Conservation (phyloP, 2,329 filamentous ascomycete genomes). For the Fusarium sp. region DNA sequence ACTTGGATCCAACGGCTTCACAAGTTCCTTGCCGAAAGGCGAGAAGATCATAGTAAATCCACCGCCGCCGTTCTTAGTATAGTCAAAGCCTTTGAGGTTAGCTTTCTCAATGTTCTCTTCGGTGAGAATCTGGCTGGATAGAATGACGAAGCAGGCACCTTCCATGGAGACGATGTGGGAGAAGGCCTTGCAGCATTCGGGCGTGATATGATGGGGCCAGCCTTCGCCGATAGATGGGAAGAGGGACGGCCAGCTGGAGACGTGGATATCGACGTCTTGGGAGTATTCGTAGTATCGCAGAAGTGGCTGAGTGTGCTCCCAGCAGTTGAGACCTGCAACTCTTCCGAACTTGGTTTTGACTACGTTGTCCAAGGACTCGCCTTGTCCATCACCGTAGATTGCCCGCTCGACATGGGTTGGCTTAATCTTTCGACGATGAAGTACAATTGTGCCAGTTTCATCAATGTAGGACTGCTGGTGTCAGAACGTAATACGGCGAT, state of each 20-base stretch:
- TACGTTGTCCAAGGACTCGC: background rate
- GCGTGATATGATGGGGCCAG: constrained; percentile 43
- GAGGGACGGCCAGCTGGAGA: constrained; percentile 16
- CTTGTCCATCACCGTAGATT: constrained; percentile 57
- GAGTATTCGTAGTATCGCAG: constrained; percentile 16
- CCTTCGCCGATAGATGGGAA: background rate
- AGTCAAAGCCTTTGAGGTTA: constrained; percentile 48
- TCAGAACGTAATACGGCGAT: too few species aligned
- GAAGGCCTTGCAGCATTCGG: constrained; percentile 47
- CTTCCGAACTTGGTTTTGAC: background rate
- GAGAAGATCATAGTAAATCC: constrained; percentile 49
- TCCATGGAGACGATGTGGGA: constrained; percentile 68
- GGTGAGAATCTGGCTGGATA: constrained; percentile 60
- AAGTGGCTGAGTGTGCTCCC: constrained; percentile 42
- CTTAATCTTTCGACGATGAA: constrained; percentile 61
- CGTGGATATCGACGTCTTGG: constrained; percentile 17
- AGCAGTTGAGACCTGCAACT: constrained; percentile 59
- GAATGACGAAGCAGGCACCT: constrained; percentile 63
- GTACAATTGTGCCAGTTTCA: constrained; percentile 52
- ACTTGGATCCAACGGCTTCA: constrained; percentile 41
- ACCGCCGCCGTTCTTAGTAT: constrained; percentile 37
- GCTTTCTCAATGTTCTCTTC: constrained; percentile 50
- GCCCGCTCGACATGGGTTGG: constrained; percentile 63
- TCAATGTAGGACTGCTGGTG: constrained; percentile 55
- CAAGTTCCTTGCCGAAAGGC: constrained; percentile 47